Conservation (phyloP, 208 protist species). For the Acanthamoeba sp. region DNA sequence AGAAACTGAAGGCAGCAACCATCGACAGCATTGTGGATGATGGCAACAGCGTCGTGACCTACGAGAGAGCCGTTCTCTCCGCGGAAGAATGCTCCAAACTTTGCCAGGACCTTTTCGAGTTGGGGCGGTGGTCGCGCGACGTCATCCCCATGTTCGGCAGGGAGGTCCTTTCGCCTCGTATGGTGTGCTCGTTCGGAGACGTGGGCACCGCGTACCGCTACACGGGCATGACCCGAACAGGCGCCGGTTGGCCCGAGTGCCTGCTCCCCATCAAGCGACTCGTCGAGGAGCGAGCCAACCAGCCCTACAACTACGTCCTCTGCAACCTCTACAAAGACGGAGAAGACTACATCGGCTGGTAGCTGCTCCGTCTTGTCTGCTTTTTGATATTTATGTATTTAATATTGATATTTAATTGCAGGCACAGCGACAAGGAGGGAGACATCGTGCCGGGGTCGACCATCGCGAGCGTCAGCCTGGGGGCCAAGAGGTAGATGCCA, state of each 20-base stretch:
- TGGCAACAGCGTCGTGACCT: neutral
- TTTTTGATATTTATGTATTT: neutral
- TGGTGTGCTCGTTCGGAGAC: slow-evolving; percentile 26
- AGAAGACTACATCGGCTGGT: slow-evolving; percentile 64
- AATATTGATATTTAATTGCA: neutral
- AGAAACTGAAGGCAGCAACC: neutral
- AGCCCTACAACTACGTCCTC: slow-evolving; percentile 42
- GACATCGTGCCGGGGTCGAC: slow-evolving; percentile 18
- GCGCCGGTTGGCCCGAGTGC: neutral
- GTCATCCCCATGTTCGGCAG: slow-evolving; percentile 1
- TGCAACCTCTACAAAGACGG: slow-evolving; percentile 53
- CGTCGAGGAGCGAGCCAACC: slow-evolving; percentile 2
- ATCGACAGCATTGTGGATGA: neutral
- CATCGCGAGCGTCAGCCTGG: slow-evolving; percentile 25
- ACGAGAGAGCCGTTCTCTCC: neutral
- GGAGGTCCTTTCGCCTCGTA: neutral
- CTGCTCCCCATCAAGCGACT: neutral
- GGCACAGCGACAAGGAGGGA: slow-evolving; percentile 38
- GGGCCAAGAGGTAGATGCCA: neutral
- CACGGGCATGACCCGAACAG: neutral
- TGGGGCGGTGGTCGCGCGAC: neutral
- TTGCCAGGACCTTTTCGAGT: neutral
- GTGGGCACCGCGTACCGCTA: neutral
- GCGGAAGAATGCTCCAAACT: neutral
- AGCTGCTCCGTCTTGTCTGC: neutral